Evolutionary conservation across 2,329 filamentous ascomycete species (phyloP).

Genomic region (Scedosporium apiospermum): DNA sequence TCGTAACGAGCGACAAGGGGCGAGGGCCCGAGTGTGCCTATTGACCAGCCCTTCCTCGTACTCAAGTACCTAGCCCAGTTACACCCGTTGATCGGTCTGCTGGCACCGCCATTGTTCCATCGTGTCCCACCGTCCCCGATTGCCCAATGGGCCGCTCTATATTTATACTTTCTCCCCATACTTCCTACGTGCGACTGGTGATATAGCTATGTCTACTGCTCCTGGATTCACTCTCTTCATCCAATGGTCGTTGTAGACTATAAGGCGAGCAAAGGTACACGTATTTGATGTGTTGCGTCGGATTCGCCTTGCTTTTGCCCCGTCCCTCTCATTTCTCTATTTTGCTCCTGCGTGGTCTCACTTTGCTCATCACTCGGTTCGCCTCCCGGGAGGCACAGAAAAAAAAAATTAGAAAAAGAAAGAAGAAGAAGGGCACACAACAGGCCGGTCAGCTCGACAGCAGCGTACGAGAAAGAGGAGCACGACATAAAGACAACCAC

Average conservation of each 20-base stretch:
- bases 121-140: neutral
- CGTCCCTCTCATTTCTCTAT: neutral
- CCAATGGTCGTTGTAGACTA: neutral
- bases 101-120: neutral
- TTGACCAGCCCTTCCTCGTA: neutral
- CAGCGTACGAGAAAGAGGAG: neutral
- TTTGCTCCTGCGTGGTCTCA: neutral
- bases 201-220: neutral
- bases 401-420: conserved; percentile 2
- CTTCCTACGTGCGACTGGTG: neutral
- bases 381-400: neutral
- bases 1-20: neutral
- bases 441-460: neutral
- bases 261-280: neutral
- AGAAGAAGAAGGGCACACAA: neutral
- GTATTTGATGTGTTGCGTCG: neutral
- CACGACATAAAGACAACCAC: neutral
- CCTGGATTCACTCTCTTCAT: neutral
- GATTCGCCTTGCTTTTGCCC: neutral
- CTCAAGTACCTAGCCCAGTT: neutral
- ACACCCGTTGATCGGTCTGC: neutral
- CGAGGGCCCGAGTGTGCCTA: neutral
- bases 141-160: neutral
- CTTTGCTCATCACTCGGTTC: neutral
- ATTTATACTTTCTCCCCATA: neutral